These are phyloP conservation scores for Ophiostoma tasmaniense DNA, from an alignment of 2,329 filamentous ascomycete genomes.

Conservation along the genomic window DNA sequence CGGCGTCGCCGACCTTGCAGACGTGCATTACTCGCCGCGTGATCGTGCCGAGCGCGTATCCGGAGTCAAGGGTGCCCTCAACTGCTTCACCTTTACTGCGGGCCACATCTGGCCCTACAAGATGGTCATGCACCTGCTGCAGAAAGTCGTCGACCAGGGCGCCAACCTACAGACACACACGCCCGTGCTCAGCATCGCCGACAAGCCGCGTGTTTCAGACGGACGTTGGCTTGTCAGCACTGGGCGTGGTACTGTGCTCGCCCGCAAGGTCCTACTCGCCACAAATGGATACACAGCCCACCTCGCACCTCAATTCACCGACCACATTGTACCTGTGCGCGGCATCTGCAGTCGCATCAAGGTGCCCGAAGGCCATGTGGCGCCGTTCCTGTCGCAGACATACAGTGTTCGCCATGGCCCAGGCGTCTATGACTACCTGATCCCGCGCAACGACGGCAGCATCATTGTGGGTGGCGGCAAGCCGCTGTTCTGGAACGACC, in stretches of 20 bases:
- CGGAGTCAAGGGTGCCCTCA: not conserved
- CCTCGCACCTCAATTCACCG: not conserved
- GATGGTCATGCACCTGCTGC: not conserved
- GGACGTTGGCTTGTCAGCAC: not conserved
- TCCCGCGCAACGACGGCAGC: constrained; percentile 2
- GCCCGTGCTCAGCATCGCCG: not conserved
- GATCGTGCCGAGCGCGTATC: not conserved
- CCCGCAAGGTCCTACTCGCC: not conserved
- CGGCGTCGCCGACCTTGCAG: not conserved
- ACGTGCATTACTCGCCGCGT: not conserved
- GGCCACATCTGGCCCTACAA: not conserved
- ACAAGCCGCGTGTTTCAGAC: not conserved
- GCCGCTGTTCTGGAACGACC: not conserved
- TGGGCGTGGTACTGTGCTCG: not conserved
- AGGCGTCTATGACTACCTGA: not conserved
- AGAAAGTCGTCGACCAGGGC: not conserved
- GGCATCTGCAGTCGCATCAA: not conserved
- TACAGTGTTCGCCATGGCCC: not conserved
- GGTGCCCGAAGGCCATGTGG: too few species aligned
- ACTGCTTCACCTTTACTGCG: not conserved
- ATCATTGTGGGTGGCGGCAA: not conserved
- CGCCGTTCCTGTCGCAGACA: not conserved
- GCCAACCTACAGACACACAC: not conserved
- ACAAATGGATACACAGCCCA: not conserved
- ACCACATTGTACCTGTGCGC: not conserved